phyloP scores from a whole-genome alignment of 805 yeast genomes.

The Cyberlindnera mississippiensis region DNA sequence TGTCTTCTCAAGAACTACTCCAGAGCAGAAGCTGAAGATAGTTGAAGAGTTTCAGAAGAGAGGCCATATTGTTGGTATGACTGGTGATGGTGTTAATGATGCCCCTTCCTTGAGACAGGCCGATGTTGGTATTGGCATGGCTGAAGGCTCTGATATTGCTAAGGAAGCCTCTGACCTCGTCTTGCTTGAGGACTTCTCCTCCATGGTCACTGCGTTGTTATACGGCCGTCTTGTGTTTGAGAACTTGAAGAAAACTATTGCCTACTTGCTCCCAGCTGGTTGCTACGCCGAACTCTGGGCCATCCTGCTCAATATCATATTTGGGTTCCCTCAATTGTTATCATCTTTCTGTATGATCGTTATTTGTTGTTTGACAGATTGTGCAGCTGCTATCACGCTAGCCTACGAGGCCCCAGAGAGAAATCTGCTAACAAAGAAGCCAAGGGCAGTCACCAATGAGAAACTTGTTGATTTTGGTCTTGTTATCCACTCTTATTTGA shows the following conservation, averaged over 20 bases:
- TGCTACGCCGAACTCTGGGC: constrained; percentile 49
- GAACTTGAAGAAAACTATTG: constrained; percentile 43
- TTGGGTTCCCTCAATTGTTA: constrained; percentile 46
- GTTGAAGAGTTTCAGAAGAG: constrained; percentile 49
- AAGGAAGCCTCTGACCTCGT: constrained; percentile 26
- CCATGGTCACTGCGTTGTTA: constrained; percentile 36
- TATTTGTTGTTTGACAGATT: constrained; percentile 46
- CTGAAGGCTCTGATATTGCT: constrained; percentile 29
- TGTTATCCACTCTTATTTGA: constrained; percentile 40
- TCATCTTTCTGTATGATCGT: constrained; percentile 49
- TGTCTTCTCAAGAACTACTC: constrained; percentile 35
- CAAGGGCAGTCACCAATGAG: constrained; percentile 40
- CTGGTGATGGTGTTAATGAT: constrained; percentile 64
- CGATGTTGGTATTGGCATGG: constrained; percentile 78
- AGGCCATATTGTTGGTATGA: constrained; percentile 74
- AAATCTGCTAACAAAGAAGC: constrained; percentile 38
- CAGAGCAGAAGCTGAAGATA: constrained; percentile 49
- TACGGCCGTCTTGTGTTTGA: constrained; percentile 46
- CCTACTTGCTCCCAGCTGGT: constrained; percentile 51
- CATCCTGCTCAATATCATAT: constrained; percentile 41
- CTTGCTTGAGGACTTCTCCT: constrained; percentile 24
- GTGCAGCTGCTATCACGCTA: constrained; percentile 40
- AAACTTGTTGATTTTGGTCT: constrained; percentile 37
- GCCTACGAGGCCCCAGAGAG: constrained; percentile 43
- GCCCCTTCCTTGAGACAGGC: constrained; percentile 66